Evolutionary conservation across 2,329 filamentous ascomycete genomes (phyloP), one percentile per base, ranked within the genome.

Genomic region (Escovopsis sp.): DNA sequence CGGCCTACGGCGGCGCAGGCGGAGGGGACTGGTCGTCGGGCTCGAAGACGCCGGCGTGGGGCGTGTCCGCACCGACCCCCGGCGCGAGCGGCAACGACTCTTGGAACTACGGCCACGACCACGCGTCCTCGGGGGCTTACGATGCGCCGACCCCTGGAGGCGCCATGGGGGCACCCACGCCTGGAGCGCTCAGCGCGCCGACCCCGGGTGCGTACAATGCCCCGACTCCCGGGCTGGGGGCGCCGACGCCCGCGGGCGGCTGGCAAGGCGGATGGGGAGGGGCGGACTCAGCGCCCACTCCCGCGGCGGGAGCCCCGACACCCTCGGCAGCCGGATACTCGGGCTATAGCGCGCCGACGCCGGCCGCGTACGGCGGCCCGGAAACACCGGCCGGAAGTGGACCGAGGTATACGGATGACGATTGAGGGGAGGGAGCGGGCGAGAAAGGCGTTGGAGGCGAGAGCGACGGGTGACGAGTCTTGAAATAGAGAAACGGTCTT

Each of bases 41-140:
- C 7, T 82, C 81, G 27, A 84, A 88, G 59, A 93, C 86, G 1
- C 87, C 87, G 3, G 79, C 76, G 1, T 87, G 83, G 55, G 75
- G 72, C 24, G 66, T 64, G 8, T 72, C 72, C 3, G 74, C 73
- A 4, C 72, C 73, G 2, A 77, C 74, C 1, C 73, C 73, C 0
- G 71, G 69, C 9, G 73, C 68, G 40, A 73, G 70, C 53, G 27
- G 27, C 40, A 67, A 67, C 39, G 74, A 80, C 45, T 63, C 70
- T 6, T 79, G 76, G 75, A 72, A 71, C 32, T 76, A 75, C 55
- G 73, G 72, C 2, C 67, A 71, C 2, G 70, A 68, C 1, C 60
- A 64, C 3, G 64, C 62, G 31, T 59, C 62, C 7, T 64, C 67
- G 1, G 57, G 56, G 33, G 58, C 72, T 0, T 85, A 83, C 50